Base-by-base conservation (phyloP, 139 green algal species). In the Volvox africanus region DNA sequence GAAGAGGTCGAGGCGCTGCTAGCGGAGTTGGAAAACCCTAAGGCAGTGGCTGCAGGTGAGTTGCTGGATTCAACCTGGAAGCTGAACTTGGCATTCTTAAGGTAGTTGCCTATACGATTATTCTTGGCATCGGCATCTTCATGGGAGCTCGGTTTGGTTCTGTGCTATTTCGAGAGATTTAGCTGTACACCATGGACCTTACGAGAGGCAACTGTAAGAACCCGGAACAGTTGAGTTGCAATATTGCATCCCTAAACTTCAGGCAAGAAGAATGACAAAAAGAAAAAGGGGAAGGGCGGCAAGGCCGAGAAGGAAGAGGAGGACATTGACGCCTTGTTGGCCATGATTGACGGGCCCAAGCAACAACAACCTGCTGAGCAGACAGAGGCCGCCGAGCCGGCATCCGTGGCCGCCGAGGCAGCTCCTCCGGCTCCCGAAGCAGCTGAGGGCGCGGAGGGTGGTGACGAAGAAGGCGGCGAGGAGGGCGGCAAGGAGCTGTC, bases 281-380 rank as follows among this genome's bases (percentile, higher is more conserved):
- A 96, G 80, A 97, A 96, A 75, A 91, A 92, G 55, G 91, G 91
- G 22, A 92, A 92, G 86, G 86, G 86, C 71, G 75, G 75, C 30
- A 77, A 77, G 37, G 87, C 61, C 68, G 93, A 84, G 37, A 86
- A 77, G 28, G 95, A 96, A 21, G 95, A 97, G 14, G 95, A 96
- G 28, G 96, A 97, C 79, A 92, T 97, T 36, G 96, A 97, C 84
- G 94, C 94, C 0, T 88, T 97, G 88, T 92, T 97, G 35, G 96
- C 96, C 16, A 87, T 96, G 86, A 87, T 98, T 12, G 95, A 97
- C 67, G 96, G 93, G 17, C 93, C 71, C 61, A 93, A 92, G 69
- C 75, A 68, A 61, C 85, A n/a, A 36, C 90, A 67, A 84, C 77
- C 87, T 71, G 82, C 82, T 28, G 16, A 73, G 21, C 65, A 73